These are phyloP conservation scores for Rauvolfia tetraphylla DNA, from an alignment of 257 asterid genomes.

Conservation along the genomic window DNA sequence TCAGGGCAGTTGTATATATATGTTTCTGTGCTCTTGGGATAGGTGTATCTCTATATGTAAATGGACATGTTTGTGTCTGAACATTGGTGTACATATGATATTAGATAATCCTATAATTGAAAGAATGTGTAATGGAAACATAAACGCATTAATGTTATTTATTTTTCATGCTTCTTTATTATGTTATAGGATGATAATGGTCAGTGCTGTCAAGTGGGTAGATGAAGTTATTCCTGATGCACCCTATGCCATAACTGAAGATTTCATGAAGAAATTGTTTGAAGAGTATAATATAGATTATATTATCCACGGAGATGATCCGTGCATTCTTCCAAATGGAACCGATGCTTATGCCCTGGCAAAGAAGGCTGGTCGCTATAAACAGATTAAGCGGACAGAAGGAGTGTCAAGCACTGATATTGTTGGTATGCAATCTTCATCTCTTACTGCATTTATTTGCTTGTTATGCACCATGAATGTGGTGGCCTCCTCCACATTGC, in stretches of 20 bases:
- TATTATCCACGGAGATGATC: conserved; percentile 95
- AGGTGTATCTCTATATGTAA: neutral
- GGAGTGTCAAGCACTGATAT: conserved; percentile 97
- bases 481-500: neutral
- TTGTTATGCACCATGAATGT: neutral
- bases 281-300: conserved; percentile 84
- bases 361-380: conserved; percentile 87
- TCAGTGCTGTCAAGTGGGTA: conserved; percentile 95
- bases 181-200: conserved; percentile 81
- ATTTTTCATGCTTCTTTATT: conserved; percentile 6
- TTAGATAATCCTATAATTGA: neutral
- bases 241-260: conserved; percentile 94
- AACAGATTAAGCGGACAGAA: conserved; percentile 94
- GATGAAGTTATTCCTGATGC: conserved; percentile 96
- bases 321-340: conserved; percentile 92
- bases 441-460: conserved; percentile 13
- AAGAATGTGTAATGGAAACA: neutral
- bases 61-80: neutral
- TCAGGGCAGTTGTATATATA: neutral
- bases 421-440: conserved; percentile 53
- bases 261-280: conserved; percentile 85
- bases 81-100: neutral
- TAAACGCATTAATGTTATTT: neutral
- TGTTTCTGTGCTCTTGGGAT: neutral
- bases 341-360: conserved; percentile 97